phyloP scores from a whole-genome alignment of 116 monocot species.

The Cymodocea nodosa region DNA sequence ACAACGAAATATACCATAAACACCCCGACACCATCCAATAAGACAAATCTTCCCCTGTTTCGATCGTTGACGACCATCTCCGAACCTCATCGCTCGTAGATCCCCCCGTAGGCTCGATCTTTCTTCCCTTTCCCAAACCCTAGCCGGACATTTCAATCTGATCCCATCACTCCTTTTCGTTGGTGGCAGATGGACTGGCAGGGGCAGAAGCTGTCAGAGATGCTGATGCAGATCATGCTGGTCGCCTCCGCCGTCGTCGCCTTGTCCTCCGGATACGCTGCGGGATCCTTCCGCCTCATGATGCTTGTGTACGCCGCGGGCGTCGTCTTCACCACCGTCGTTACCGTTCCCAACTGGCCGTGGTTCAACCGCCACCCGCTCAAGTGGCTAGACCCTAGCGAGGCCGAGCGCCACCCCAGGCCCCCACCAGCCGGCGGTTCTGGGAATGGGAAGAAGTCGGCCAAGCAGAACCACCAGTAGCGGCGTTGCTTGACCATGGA shows the following conservation, averaged over 20 bases:
- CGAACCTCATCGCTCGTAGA: too few relatives aligned
- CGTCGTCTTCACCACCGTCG: constrained; percentile 66
- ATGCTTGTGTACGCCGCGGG: constrained; percentile 70
- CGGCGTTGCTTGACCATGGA: too few relatives aligned
- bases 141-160: neutral
- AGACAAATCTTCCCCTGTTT: too few relatives aligned
- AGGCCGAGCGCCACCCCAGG: constrained; percentile 16
- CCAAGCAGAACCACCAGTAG: too few relatives aligned
- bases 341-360: constrained; percentile 83
- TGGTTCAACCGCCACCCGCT: constrained; percentile 73
- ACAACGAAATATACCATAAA: too few relatives aligned
- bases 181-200: constrained; percentile 56
- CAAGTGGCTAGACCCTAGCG: constrained; percentile 65
- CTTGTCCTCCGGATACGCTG: constrained; percentile 46
- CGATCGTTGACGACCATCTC: neutral
- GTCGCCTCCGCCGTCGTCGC: constrained; percentile 47
- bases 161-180: neutral
- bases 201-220: constrained; percentile 85
- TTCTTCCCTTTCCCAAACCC: neutral
- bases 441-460: too few relatives aligned
- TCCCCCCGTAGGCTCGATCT: constrained; percentile 1
- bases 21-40: too few relatives aligned
- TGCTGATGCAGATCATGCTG: constrained; percentile 81
- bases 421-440: too few relatives aligned
- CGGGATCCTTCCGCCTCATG: constrained; percentile 71